Evolutionary conservation across 2,329 filamentous ascomycete genomes (phyloP).

Genomic region (Ophiostoma piceae): DNA sequence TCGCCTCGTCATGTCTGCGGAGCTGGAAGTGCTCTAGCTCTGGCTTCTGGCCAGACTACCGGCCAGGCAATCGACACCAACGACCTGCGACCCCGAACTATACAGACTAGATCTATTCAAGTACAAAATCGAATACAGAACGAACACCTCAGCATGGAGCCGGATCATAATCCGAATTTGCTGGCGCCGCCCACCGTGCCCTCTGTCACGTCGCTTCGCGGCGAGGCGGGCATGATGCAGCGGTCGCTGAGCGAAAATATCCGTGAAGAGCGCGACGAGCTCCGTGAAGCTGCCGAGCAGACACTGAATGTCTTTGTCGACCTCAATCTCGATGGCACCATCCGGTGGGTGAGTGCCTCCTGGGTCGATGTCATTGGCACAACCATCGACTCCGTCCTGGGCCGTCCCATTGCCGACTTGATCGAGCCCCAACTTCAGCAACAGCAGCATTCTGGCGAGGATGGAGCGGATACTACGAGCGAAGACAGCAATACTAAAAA

Average conservation of each 20-base stretch:
- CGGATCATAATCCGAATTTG: conserved; percentile 31
- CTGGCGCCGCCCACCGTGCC: conserved; percentile 51
- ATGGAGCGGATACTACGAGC: background rate
- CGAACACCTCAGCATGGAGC: conserved; percentile 15
- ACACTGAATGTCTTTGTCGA: conserved; percentile 96
- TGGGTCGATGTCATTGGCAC: conserved; percentile 93
- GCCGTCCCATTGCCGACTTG: conserved; percentile 72
- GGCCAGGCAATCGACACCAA: conserved; percentile 18
- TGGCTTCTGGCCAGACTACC: conserved; percentile 37
- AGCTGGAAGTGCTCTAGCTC: conserved; percentile 37
- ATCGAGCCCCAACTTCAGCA: conserved; percentile 38
- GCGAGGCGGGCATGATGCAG: conserved; percentile 51
- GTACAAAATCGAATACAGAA: background rate
- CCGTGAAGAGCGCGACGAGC: conserved; percentile 84
- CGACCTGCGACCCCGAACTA: background rate
- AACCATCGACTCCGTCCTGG: conserved; percentile 63
- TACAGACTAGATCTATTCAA: background rate
- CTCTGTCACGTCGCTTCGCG: conserved; percentile 40
- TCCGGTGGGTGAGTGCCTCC: conserved; percentile 94
- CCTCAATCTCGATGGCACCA: conserved; percentile 79
- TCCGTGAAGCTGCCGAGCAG: conserved; percentile 92
- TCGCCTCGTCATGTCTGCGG: conserved; percentile 37
- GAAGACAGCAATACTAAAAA: conserved; percentile 65
- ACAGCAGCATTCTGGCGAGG: background rate
- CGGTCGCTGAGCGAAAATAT: conserved; percentile 80